Evolutionary conservation across 2,329 filamentous ascomycete species (phyloP).

Genomic region (Fusarium sarcochroum): DNA sequence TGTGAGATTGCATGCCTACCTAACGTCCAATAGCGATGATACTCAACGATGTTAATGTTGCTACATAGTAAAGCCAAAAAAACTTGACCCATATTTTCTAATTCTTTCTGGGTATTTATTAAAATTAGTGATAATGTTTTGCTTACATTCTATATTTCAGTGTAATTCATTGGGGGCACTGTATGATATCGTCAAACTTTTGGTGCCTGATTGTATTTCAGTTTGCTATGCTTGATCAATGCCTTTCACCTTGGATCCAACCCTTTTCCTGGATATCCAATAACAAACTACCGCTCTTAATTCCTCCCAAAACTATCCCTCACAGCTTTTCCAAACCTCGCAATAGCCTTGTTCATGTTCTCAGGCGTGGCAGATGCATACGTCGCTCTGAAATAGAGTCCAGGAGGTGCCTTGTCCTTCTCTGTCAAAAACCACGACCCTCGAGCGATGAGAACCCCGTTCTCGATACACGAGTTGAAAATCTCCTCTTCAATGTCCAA

Average conservation of each 20-base stretch:
- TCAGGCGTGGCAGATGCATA: constrained; percentile 84
- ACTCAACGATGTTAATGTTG: not conserved
- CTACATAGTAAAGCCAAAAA: not conserved
- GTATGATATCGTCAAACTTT: too few relatives aligned
- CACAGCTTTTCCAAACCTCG: constrained; percentile 82
- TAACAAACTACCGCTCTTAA: constrained; percentile 19
- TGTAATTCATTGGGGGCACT: too few relatives aligned
- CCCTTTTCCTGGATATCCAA: not conserved
- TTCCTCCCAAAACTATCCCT: constrained; percentile 66
- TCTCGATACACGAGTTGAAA: constrained; percentile 81
- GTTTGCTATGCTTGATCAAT: not conserved
- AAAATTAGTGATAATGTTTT: not conserved
- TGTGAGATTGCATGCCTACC: not conserved
- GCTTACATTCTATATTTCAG: too few relatives aligned
- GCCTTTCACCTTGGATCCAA: not conserved
- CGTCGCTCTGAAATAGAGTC: constrained; percentile 90
- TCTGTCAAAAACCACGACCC: constrained; percentile 95
- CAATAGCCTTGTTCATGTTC: constrained; percentile 79
- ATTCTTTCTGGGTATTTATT: not conserved
- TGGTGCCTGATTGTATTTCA: not conserved
- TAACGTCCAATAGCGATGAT: too few relatives aligned
- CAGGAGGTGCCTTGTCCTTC: constrained; percentile 68
- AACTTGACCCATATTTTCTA: not conserved
- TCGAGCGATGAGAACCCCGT: constrained; percentile 83
- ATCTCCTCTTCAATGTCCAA: constrained; percentile 86